phyloP scores from a whole-genome alignment of 129 eudicot species.

The Chrysanthemum makinoi region DNA sequence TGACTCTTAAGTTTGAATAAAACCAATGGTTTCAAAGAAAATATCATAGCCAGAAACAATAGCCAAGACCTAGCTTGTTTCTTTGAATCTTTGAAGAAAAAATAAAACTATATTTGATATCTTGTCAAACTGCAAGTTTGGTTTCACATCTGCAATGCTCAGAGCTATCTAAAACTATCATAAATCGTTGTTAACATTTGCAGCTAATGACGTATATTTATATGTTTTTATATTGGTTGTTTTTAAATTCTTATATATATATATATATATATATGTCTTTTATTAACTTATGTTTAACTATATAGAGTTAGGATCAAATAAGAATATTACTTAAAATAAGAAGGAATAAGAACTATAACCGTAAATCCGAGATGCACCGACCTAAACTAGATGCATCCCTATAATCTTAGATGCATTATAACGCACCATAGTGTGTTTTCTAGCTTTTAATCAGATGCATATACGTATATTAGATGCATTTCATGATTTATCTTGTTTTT shows the following conservation, averaged over 20 bases:
- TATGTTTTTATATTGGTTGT: neutral
- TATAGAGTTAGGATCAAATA: too few species aligned
- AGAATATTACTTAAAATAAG: too few species aligned
- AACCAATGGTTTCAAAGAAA: neutral
- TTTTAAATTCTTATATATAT: neutral
- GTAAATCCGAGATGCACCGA: too few species aligned
- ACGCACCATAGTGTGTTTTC: too few species aligned
- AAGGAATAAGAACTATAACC: too few species aligned
- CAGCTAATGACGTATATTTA: neutral
- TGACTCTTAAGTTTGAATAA: neutral
- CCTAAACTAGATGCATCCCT: too few species aligned
- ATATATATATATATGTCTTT: neutral
- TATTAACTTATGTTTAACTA: neutral
- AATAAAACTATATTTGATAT: constrained; percentile 3
- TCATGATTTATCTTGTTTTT: too few species aligned
- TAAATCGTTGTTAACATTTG: neutral
- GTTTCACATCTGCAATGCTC: neutral
- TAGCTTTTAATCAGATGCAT: too few species aligned
- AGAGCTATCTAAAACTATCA: neutral
- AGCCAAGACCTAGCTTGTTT: constrained; percentile 4
- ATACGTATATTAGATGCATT: too few species aligned
- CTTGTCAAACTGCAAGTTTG: neutral
- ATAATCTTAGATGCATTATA: too few species aligned
- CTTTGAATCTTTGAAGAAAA: constrained; percentile 17
- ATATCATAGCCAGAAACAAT: neutral